A percentile compares a stretch with the other conserved stretches of the same genome.
Evolutionary conservation across 2,329 filamentous ascomycete genomes (phyloP).

Genomic region (Phialophora expanda): DNA sequence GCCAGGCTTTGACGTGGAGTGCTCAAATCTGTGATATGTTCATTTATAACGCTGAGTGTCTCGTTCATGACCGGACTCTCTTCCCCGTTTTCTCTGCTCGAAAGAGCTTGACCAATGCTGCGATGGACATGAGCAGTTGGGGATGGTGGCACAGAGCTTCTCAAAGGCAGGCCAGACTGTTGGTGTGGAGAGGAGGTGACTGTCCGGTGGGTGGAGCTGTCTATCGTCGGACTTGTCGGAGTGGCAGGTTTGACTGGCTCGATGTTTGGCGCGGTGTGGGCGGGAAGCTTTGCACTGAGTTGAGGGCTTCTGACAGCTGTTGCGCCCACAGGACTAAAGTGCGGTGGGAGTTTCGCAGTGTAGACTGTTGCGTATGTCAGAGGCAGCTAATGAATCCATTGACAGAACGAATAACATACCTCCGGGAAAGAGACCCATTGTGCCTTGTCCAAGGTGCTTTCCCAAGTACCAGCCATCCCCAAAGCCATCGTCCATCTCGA

Average conservation of each 20-base stretch:
- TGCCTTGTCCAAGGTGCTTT: conserved; percentile 50
- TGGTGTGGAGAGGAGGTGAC: conserved; percentile 23
- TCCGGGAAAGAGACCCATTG: conserved; percentile 56
- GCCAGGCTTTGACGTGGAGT: conserved; percentile 61
- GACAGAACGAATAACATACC: conserved; percentile 42
- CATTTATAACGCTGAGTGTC: conserved; percentile 92
- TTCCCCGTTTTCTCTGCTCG: conserved; percentile 57
- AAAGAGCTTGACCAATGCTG: conserved; percentile 53
- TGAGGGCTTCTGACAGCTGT: conserved; percentile 18
- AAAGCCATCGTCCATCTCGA: conserved; percentile 70
- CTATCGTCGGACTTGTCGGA: conserved; percentile 12
- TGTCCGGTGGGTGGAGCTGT: conserved; percentile 4
- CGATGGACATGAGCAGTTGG: conserved; percentile 48
- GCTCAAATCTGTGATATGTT: conserved; percentile 89
- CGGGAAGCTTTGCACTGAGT: conserved; percentile 11
- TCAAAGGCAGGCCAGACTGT: conserved; percentile 40
- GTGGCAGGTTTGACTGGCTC: conserved; percentile 38
- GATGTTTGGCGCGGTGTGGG: neutral
- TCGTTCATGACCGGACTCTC: conserved; percentile 87
- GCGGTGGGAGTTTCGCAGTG: conserved; percentile 37
- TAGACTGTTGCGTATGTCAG: conserved; percentile 35
- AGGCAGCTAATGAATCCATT: neutral
- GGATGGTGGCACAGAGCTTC: conserved; percentile 47
- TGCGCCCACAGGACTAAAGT: conserved; percentile 29
- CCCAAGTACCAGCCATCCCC: conserved; percentile 70